These are phyloP conservation scores for Xylaria sp. DNA, from an alignment of 2,329 filamentous ascomycete species.

Conservation along the genomic window DNA sequence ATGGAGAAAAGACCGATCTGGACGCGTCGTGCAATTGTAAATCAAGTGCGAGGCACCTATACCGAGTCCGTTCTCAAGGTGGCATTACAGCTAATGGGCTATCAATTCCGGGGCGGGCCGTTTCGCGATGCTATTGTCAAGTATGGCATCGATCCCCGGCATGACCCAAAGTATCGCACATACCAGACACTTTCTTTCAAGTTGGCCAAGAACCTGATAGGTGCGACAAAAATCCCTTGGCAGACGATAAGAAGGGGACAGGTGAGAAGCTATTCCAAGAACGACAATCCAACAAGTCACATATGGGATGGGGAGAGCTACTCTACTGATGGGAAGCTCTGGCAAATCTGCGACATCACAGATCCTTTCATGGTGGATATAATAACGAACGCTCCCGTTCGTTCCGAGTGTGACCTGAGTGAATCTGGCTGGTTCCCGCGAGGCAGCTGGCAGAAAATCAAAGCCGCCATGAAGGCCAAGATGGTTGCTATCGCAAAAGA, in stretches of 20 bases:
- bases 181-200: constrained; percentile 95
- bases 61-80: constrained; percentile 73
- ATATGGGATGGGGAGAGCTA: constrained; percentile 84
- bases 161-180: constrained; percentile 77
- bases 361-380: constrained; percentile 78
- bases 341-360: constrained; percentile 92
- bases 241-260: constrained; percentile 60
- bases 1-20: constrained; percentile 83
- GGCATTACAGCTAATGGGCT: constrained; percentile 85
- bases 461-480: constrained; percentile 89
- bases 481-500: constrained; percentile 74
- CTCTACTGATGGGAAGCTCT: constrained; percentile 85
- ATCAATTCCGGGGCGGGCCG: constrained; percentile 91
- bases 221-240: constrained; percentile 61
- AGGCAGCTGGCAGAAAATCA: constrained; percentile 83
- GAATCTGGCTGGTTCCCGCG: constrained; percentile 87
- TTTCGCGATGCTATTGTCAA: constrained; percentile 89
- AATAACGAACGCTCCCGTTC: constrained; percentile 71
- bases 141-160: constrained; percentile 87
- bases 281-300: constrained; percentile 67
- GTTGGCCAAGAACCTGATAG: constrained; percentile 65
- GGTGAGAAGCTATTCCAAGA: constrained; percentile 52
- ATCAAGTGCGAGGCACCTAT: constrained; percentile 68
- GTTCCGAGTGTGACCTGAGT: constrained; percentile 66
- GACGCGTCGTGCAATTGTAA: constrained; percentile 84